Base-by-base conservation (phyloP, 2,329 filamentous ascomycete genomes). In the Xylaria sp. region DNA sequence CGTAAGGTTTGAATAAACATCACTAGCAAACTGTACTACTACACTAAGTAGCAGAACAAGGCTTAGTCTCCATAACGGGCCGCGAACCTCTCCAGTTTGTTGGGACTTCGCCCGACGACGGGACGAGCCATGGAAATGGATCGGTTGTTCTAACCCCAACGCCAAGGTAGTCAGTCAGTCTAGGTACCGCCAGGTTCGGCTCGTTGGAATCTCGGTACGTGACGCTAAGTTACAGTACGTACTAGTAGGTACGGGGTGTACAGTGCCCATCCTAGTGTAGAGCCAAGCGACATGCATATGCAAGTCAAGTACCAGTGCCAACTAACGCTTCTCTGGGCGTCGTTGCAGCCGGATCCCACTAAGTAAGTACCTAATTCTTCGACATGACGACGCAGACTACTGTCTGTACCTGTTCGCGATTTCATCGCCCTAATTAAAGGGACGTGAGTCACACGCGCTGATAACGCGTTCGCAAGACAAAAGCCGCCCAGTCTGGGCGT, bases 371-470 rank as follows among this genome's bases (percentile, higher is more conserved):
- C n/a, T n/a, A n/a, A n/a, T n/a, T n/a, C n/a, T n/a, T n/a, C n/a
- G n/a, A n/a, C n/a, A n/a, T n/a, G n/a, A n/a, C n/a, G n/a, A n/a
- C n/a, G n/a, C n/a, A n/a, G n/a, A n/a, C n/a, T n/a, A n/a, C n/a
- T n/a, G n/a, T n/a, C n/a, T n/a, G 47, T 25, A 25, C 5, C n/a
- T 15, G 38, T n/a, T 44, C 54, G 27, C 3, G 23, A 57, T 51
- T 43, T 27, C 23, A 44, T 6, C 3, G 33, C n/a, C 38, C 33
- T 51, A 29, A 58, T 58, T 58, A 33, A 49, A 52, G 46, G 54
- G 31, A 58, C 17, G 9, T 10, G 17, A 35, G 54, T 51, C 48
- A 46, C 54, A 58, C 54, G 27, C 29, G 21, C 10, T 21, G 2
- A 21, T 19, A 19, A n/a, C 33, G 27, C 31, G 23, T 19, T 27